Evolutionary conservation across 371 early-diverging fungal species (phyloP), one percentile per base, ranked within the genome.

Genomic region (Mucor lusitanicus): DNA sequence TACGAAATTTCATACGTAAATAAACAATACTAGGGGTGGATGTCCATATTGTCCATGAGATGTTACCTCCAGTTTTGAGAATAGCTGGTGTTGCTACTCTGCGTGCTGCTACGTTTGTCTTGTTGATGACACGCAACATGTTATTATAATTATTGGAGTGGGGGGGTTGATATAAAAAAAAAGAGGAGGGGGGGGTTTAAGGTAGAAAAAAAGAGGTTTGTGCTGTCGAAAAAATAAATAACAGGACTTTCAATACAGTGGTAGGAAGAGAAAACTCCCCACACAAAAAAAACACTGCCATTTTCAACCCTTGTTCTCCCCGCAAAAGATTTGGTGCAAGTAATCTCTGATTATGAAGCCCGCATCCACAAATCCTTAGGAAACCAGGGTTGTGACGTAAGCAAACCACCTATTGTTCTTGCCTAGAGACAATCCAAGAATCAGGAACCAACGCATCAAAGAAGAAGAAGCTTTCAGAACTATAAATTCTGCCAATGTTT

Each of bases 51-150:
- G 6, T 23, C 35, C 53, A 25, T 60, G 19, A 44, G 12, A 53
- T 60, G 35, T 73, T 71, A 75, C 78, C 80, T 75, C 76, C 80
- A 74, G 67, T 72, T 42, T 75, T 75, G 21, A 83, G 61, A 67
- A 83, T 69, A 39, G 83, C 76, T 40, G 81, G 83, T 61, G 80
- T 77, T 61, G 83, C 61, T 72, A 79, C 61, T 72, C 72, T 71
- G 68, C 81, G 79, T 76, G 78, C 62, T 71, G 77, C 67, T 69
- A 83, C 73, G 73, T 78, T 75, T 70, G 74, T 70, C 64, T 79
- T 74, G 65, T 80, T 77, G 68, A 83, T 75, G 75, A 77, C 81
- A 78, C 81, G 83, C 83, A 83, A 83, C 83, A 83, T 83, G 19
- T 56, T 69, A 19, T 33, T 42, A 40, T 44, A 50, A 44, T 30